phyloP scores from a whole-genome alignment of 2,329 filamentous ascomycete genomes.

The Escovopsis sp. region DNA sequence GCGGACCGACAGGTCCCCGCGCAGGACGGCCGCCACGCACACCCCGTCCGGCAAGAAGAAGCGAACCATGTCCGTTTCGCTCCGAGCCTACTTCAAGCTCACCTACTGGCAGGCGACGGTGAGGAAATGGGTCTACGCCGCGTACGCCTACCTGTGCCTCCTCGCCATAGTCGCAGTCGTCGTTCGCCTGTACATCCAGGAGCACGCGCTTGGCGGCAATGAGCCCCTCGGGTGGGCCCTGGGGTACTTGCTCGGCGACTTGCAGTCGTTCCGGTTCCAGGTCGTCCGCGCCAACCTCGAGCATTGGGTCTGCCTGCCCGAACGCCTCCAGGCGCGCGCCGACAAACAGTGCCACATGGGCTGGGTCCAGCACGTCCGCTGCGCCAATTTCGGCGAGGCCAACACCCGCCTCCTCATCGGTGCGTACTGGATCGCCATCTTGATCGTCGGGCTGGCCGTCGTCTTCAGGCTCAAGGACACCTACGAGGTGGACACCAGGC shows the following conservation, averaged over 20 bases:
- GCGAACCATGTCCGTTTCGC: constrained; percentile 45
- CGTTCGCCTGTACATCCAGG: constrained; percentile 54
- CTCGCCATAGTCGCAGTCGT: constrained; percentile 51
- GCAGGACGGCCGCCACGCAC: constrained; percentile 26
- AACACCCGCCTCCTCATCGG: constrained; percentile 68
- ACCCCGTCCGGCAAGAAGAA: constrained; percentile 53
- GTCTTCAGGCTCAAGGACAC: constrained; percentile 61
- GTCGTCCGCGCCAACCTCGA: constrained; percentile 55
- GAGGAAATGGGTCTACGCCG: constrained; percentile 73
- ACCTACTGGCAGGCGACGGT: constrained; percentile 62
- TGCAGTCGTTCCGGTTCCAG: constrained; percentile 55
- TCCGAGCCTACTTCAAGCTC: constrained; percentile 64
- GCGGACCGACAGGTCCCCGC: constrained; percentile 19
- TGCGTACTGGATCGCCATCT: constrained; percentile 57
- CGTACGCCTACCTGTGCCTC: constrained; percentile 59
- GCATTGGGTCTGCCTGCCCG: constrained; percentile 60
- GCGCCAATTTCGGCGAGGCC: constrained; percentile 52
- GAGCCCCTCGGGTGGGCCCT: constrained; percentile 91
- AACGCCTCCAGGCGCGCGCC: constrained; percentile 15
- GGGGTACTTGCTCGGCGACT: constrained; percentile 74
- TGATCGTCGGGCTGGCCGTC: constrained; percentile 55
- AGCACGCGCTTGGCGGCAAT: constrained; percentile 49
- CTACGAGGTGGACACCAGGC: constrained; percentile 85
- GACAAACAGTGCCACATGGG: constrained; percentile 33
- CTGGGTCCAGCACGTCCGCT: constrained; percentile 52